A percentile compares a stretch with the other conserved stretches of the same genome.
Evolutionary conservation across 345 rosid genomes (phyloP).

Genomic region (Streptanthus diversifolius): DNA sequence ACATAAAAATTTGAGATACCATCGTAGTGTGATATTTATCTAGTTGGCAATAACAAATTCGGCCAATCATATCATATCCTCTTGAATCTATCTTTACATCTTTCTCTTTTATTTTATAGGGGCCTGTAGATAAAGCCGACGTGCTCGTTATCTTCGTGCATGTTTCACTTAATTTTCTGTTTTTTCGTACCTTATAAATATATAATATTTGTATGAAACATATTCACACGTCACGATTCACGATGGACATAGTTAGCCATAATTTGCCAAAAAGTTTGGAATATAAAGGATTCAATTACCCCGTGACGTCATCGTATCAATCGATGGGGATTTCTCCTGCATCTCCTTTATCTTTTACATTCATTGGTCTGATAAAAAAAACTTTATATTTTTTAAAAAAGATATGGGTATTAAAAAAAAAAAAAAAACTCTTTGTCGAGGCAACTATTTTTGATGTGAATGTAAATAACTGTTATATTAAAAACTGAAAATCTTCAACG

Average conservation of each 20-base stretch:
- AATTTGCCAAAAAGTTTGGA: slow-evolving; percentile 36
- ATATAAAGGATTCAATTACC: slow-evolving; percentile 15
- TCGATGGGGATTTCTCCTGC: slow-evolving; percentile 4
- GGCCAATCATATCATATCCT: slow-evolving; percentile 31
- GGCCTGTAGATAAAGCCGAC: slow-evolving; percentile 35
- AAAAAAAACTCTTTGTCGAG: neutral
- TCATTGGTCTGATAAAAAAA: neutral
- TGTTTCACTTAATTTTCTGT: neutral
- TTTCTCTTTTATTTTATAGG: slow-evolving; percentile 17
- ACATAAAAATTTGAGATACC: no score
- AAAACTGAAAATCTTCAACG: neutral
- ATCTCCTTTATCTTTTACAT: slow-evolving; percentile 7
- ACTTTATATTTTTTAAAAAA: neutral
- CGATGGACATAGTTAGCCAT: slow-evolving; percentile 29
- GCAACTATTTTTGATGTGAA: slow-evolving; percentile 2
- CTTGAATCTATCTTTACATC: slow-evolving; percentile 17
- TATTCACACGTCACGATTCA: slow-evolving; percentile 29
- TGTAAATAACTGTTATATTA: neutral
- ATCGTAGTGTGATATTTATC: neutral
- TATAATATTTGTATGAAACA: slow-evolving; percentile 20
- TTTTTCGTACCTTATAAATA: neutral
- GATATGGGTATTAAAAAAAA: neutral
- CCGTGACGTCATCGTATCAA: slow-evolving; percentile 2
- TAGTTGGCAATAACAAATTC: slow-evolving; percentile 22
- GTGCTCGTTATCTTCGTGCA: slow-evolving; percentile 38